Percentiles rank a stretch among this genome's conserved stretches.
Evolutionary conservation across 2,329 filamentous ascomycete species (phyloP).

Genomic region (Hirsutella rhossiliensis): DNA sequence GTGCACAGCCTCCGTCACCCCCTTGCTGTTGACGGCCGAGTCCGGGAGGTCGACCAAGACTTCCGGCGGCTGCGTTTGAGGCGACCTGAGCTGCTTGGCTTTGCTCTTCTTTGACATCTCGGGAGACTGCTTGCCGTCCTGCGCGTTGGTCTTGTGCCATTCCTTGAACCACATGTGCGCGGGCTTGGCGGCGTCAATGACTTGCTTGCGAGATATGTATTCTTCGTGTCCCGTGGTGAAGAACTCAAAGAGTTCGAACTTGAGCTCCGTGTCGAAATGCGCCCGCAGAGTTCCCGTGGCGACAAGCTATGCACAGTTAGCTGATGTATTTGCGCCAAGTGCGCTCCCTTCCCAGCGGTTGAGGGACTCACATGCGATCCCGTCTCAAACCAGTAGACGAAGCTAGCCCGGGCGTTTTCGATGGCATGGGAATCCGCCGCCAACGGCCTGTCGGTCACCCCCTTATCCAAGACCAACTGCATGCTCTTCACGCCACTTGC

Average conservation of each 20-base stretch:
- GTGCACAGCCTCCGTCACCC: slow-evolving; percentile 48
- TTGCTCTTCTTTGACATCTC: slow-evolving; percentile 59
- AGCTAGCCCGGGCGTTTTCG: slow-evolving; percentile 62
- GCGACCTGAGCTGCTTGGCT: slow-evolving; percentile 45
- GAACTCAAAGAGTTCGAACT: slow-evolving; percentile 79
- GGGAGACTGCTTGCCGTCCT: slow-evolving; percentile 46
- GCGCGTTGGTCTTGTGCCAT: slow-evolving; percentile 46
- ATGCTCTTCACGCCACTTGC: slow-evolving; percentile 76
- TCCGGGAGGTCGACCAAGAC: slow-evolving; percentile 44
- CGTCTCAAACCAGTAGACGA: slow-evolving; percentile 83
- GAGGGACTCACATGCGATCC: slow-evolving; percentile 58
- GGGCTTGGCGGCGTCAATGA: slow-evolving; percentile 49
- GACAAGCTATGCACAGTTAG: slow-evolving; percentile 45
- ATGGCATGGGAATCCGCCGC: slow-evolving; percentile 59
- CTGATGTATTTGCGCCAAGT: slow-evolving; percentile 14
- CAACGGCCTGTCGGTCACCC: slow-evolving; percentile 40
- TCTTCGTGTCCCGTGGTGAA: slow-evolving; percentile 67
- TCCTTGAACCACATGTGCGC: slow-evolving; percentile 54
- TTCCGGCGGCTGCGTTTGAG: slow-evolving; percentile 45
- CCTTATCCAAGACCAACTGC: slow-evolving; percentile 71
- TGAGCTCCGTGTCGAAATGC: slow-evolving; percentile 66
- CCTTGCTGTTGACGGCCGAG: slow-evolving; percentile 45
- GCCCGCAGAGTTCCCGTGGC: slow-evolving; percentile 66
- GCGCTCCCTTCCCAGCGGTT: neutral
- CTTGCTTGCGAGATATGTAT: slow-evolving; percentile 60